phyloP scores from a whole-genome alignment of 1,139 yeast species.

The Candida sp. region DNA sequence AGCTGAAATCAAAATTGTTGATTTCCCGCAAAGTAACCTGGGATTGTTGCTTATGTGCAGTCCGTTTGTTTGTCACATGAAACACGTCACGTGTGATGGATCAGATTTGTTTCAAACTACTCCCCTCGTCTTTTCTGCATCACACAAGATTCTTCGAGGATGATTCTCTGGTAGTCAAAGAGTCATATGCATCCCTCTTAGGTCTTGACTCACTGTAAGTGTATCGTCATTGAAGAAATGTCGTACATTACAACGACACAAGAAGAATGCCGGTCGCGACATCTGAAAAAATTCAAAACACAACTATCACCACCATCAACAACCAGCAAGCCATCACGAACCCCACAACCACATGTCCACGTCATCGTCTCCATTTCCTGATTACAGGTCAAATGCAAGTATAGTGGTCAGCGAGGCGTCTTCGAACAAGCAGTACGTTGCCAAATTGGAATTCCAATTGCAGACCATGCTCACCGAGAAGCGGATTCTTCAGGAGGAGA shows the following conservation, averaged over 20 bases:
- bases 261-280: neutral
- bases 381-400: slow-evolving; percentile 13
- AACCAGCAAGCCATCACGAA: neutral
- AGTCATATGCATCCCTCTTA: no score
- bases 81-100: no score
- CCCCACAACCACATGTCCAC: slow-evolving; percentile 3
- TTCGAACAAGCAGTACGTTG: slow-evolving; percentile 18
- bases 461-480: slow-evolving; percentile 36
- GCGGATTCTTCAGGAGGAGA: slow-evolving; percentile 36
- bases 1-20: no score
- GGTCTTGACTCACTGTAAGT: no score
- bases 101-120: no score
- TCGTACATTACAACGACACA: neutral
- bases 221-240: neutral
- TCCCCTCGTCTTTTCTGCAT: no score
- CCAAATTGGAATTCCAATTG: slow-evolving; percentile 35
- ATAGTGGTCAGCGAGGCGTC: neutral
- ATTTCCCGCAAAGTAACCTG: no score
- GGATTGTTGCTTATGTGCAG: no score
- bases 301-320: neutral
- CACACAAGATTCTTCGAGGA: no score
- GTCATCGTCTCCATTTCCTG: slow-evolving; percentile 22
- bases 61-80: no score
- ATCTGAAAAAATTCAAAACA: neutral
- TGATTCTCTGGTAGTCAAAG: no score